Conservation (phyloP, 2,329 filamentous ascomycete species). For the Talaromyces albobiverticillius region DNA sequence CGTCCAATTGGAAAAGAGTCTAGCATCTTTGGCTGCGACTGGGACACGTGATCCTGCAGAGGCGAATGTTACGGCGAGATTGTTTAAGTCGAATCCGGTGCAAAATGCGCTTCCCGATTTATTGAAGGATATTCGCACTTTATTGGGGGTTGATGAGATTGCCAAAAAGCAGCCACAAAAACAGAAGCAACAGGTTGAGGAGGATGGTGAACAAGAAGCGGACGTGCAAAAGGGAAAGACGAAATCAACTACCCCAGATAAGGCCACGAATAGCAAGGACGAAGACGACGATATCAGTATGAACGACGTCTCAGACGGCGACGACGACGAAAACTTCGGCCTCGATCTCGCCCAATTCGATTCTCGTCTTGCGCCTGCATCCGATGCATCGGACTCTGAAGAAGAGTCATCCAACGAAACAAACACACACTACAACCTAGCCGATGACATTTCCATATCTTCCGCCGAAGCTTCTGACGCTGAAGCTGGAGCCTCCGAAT, state of each 20-base stretch:
- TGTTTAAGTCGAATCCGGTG: constrained; percentile 60
- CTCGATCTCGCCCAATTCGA: constrained; percentile 28
- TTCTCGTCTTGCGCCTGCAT: constrained; percentile 30
- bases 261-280: constrained; percentile 16
- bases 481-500: too few relatives aligned
- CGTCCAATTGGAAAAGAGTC: constrained; percentile 35
- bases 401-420: constrained; percentile 16
- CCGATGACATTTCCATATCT: constrained; percentile 29
- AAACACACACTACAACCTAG: constrained; percentile 16
- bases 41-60: constrained; percentile 45
- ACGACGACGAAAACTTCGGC: constrained; percentile 18
- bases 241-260: not conserved
- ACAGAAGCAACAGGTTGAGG: not conserved
- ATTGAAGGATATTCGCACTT: constrained; percentile 37
- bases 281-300: constrained; percentile 20
- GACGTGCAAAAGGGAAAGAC: constrained; percentile 4
- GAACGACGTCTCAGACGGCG: constrained; percentile 9
- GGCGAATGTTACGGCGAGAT: constrained; percentile 57
- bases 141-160: constrained; percentile 35
- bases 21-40: constrained; percentile 28
- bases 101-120: constrained; percentile 52
- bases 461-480: too few relatives aligned
- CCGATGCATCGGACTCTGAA: constrained; percentile 23
- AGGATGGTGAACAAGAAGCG: constrained; percentile 15
- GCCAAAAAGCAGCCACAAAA: constrained; percentile 12